Evolutionary conservation across 352 stramenopile genomes (phyloP).

Genomic region (Globisporangium abappressorium): DNA sequence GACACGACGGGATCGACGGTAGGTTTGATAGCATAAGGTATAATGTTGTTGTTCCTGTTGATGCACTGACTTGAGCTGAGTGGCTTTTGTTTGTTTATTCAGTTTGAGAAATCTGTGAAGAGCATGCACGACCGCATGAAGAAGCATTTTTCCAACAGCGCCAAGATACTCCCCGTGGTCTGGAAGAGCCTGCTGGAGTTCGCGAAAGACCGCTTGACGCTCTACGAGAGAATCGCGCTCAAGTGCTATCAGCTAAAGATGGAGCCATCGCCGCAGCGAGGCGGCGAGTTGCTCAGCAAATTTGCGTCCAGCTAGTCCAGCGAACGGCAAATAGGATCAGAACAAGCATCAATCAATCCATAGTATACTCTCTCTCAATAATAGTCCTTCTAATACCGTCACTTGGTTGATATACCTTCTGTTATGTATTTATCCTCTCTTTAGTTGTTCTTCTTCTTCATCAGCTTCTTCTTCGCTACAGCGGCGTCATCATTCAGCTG

Average conservation of each 20-base stretch:
- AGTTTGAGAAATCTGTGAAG: constrained; percentile 72
- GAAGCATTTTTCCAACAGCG: constrained; percentile 56
- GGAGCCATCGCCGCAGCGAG: constrained; percentile 40
- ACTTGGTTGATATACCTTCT: not conserved
- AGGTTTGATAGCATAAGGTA: not conserved
- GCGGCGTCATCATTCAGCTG: not conserved
- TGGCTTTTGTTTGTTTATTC: not conserved
- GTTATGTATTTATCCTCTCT: not conserved
- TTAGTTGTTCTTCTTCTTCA: constrained; percentile 21
- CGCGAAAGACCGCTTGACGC: constrained; percentile 27
- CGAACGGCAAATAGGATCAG: not conserved
- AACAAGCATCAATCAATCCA: not conserved
- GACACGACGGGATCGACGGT: constrained; percentile 43
- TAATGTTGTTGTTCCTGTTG: not conserved
- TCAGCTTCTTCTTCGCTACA: constrained; percentile 25
- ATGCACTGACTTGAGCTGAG: not conserved
- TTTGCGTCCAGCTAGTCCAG: constrained; percentile 23
- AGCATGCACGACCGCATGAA: constrained; percentile 73
- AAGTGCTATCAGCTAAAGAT: constrained; percentile 64
- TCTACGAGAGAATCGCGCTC: constrained; percentile 49
- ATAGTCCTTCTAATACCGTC: not conserved
- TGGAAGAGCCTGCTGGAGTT: constrained; percentile 59
- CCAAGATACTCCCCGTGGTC: constrained; percentile 47
- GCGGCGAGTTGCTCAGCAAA: constrained; percentile 43
- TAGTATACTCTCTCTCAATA: not conserved